These are phyloP conservation scores for Botrytis tulipae DNA, from an alignment of 2,329 filamentous ascomycete genomes.

Conservation along the genomic window DNA sequence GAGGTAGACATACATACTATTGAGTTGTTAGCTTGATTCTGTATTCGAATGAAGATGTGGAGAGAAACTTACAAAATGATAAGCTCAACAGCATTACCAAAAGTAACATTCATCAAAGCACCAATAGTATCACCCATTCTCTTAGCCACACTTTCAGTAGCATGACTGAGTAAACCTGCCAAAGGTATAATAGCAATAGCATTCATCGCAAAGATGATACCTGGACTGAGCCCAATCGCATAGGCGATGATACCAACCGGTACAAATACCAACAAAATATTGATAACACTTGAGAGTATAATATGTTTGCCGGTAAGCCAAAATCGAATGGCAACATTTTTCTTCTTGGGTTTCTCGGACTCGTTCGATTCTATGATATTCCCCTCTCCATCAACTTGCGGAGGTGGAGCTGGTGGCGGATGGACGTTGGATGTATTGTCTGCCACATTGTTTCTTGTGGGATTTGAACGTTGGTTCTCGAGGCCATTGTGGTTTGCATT, in stretches of 20 bases:
- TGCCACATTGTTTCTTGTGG: slow-evolving; percentile 37
- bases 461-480: slow-evolving; percentile 34
- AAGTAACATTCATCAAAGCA: slow-evolving; percentile 72
- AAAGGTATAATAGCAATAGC: slow-evolving; percentile 73
- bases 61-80: slow-evolving; percentile 66
- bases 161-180: slow-evolving; percentile 68
- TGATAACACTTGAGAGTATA: slow-evolving; percentile 73
- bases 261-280: slow-evolving; percentile 73
- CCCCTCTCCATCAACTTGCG: slow-evolving; percentile 55
- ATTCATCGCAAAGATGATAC: slow-evolving; percentile 70
- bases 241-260: slow-evolving; percentile 71
- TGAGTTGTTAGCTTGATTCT: slow-evolving; percentile 29
- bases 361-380: slow-evolving; percentile 50
- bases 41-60: slow-evolving; percentile 5
- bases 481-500: slow-evolving; percentile 29
- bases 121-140: slow-evolving; percentile 72
- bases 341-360: slow-evolving; percentile 31
- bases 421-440: slow-evolving; percentile 39
- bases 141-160: slow-evolving; percentile 72
- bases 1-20: slow-evolving; percentile 54
- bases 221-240: slow-evolving; percentile 52
- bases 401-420: slow-evolving; percentile 45
- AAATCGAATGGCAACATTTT: slow-evolving; percentile 37
- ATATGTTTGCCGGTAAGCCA: slow-evolving; percentile 51
- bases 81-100: slow-evolving; percentile 76